Conservation (phyloP, 441 rosid genomes). For the Gossypium gossypioides region DNA sequence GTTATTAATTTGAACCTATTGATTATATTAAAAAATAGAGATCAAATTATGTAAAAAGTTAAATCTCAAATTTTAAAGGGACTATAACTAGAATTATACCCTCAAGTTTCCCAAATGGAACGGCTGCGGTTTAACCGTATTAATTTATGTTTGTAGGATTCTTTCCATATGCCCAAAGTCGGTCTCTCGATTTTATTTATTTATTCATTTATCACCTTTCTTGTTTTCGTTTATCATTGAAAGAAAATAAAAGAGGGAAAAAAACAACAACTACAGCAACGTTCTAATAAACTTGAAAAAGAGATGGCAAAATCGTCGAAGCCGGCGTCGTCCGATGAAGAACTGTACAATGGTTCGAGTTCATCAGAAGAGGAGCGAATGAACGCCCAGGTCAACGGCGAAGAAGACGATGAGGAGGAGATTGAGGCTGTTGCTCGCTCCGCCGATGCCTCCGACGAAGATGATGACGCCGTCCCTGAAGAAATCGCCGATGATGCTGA, state of each 20-base stretch:
- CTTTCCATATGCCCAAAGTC: background rate
- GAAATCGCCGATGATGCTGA: constrained; percentile 44
- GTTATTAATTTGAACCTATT: no score
- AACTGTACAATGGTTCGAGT: constrained; percentile 37
- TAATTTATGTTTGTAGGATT: background rate
- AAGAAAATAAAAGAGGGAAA: background rate
- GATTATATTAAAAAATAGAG: no score
- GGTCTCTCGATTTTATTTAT: background rate
- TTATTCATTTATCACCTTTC: background rate
- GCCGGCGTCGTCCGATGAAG: constrained; percentile 61
- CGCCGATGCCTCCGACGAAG: constrained; percentile 60
- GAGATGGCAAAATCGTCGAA: constrained; percentile 58
- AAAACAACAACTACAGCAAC: constrained; percentile 18
- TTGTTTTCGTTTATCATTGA: no score
- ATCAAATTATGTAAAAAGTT: no score
- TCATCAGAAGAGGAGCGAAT: constrained; percentile 61
- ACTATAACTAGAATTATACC: no score
- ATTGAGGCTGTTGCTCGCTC: constrained; percentile 93
- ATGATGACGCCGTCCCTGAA: constrained; percentile 29
- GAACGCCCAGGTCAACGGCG: constrained; percentile 52
- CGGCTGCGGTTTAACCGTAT: constrained; percentile 11
- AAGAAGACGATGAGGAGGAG: constrained; percentile 80
- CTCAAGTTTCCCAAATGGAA: constrained; percentile 19
- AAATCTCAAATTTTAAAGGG: no score
- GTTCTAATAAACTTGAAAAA: constrained; percentile 13